Conservation (phyloP, 768 basidiomycete species). For the Psilocybe cyanescens region DNA sequence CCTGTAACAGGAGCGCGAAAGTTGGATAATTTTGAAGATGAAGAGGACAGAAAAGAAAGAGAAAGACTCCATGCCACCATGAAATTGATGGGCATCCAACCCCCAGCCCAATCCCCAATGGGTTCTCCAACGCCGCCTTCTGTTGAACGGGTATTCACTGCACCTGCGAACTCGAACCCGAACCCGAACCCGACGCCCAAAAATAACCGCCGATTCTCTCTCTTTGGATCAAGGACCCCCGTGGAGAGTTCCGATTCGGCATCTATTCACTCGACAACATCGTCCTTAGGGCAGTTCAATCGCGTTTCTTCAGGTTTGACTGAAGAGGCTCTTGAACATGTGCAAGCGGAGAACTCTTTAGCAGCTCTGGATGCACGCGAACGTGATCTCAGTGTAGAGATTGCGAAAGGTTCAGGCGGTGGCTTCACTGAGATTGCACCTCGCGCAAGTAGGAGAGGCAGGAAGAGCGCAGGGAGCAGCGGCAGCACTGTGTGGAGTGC, state of each 20-base stretch:
- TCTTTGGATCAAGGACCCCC: constrained; percentile 60
- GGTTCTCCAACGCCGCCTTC: constrained; percentile 32
- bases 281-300: constrained; percentile 33
- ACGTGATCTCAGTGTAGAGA: constrained; percentile 68
- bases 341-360: constrained; percentile 75
- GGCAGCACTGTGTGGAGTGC: constrained; percentile 89
- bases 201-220: constrained; percentile 62
- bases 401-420: constrained; percentile 71
- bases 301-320: constrained; percentile 54
- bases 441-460: constrained; percentile 60
- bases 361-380: constrained; percentile 84
- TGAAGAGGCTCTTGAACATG: constrained; percentile 77
- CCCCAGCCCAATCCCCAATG: constrained; percentile 47
- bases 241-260: constrained; percentile 48
- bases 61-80: constrained; percentile 90
- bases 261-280: constrained; percentile 49
- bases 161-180: constrained; percentile 23
- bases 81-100: constrained; percentile 93
- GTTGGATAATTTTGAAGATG: constrained; percentile 88
- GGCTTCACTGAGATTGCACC: constrained; percentile 81
- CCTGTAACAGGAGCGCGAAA: constrained; percentile 71
- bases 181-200: constrained; percentile 24
- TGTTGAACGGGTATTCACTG: constrained; percentile 30
- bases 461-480: constrained; percentile 65
- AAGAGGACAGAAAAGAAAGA: constrained; percentile 86